Base-by-base conservation (phyloP, 1,284 basidiomycete species). In the Pholiota adiposa region DNA sequence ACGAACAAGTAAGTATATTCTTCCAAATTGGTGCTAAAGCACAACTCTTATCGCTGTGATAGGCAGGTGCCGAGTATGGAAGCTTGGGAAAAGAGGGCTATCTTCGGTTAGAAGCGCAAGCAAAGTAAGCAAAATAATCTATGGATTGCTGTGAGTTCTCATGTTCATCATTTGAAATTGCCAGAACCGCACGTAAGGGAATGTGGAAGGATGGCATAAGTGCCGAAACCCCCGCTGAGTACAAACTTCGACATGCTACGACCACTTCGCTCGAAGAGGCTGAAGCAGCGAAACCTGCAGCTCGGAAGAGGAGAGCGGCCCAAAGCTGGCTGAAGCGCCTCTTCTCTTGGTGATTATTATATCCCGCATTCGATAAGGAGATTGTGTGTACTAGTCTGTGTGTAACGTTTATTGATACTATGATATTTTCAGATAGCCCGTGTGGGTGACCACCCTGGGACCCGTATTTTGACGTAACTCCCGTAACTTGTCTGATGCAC, bases 1-100 rank as follows among this genome's bases (percentile, higher is more conserved):
- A 96, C 68, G 83, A 85, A 58, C 88, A 82, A 70, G 79, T 79
- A 48, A 8, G 53, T 11, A 6, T 52, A 34, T 43, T 19, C 27
- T 55, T 21, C n/a, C 31, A 12, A 49, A 9, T n/a, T 36, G 40
- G 33, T 21, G 36, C 23, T 16, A 4, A 21, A 14, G 2, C 29
- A 27, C 27, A 52, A 46, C 12, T 18, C 18, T 55, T 38, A 43
- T 48, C 31, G 27, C 31, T 34, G 27, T 51, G 19, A 43, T 56
- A 90, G 69, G 78, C 82, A 11, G 91, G 90, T 1, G 93, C 91
- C 5, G 90, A 90, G 66, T 93, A 95, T 64, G 94, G 91, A 1
- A 73, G 78, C 8, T 81, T 80, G 73, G 87, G 88, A 0, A 81
- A 89, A 58, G 87, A 88, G 2, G 79, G 78, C 52, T 90, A 88